These are phyloP conservation scores for Saccharomycopsis sp. DNA, from an alignment of 805 yeast species.

Conservation along the genomic window DNA sequence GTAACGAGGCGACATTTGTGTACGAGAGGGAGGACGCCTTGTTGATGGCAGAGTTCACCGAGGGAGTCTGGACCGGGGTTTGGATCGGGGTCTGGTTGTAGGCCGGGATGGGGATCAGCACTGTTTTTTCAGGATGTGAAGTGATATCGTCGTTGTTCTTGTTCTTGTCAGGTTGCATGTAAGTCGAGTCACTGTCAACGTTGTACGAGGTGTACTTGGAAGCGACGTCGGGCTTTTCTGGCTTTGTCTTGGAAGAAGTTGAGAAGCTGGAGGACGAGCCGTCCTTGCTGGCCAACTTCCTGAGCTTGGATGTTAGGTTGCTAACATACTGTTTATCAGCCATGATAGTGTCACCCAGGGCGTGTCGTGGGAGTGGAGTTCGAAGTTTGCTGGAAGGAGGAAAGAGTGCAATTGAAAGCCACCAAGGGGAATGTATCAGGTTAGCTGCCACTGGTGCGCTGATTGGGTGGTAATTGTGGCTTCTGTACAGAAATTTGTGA, in stretches of 20 bases:
- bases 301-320: conserved; percentile 13
- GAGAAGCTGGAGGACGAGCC: background rate
- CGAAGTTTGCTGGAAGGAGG: too few relatives aligned
- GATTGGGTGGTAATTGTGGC: too few relatives aligned
- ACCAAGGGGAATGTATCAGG: too few relatives aligned
- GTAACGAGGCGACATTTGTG: conserved; percentile 3
- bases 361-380: background rate
- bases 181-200: conserved; percentile 8
- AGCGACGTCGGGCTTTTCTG: background rate
- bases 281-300: conserved; percentile 5
- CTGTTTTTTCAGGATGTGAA: conserved; percentile 10
- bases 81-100: conserved; percentile 20
- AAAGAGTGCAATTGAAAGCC: too few relatives aligned
- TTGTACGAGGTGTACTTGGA: conserved; percentile 5
- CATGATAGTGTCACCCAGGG: background rate
- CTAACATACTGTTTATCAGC: conserved; percentile 6
- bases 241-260: too few relatives aligned
- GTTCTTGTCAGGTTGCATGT: conserved; percentile 2
- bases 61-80: conserved; percentile 19
- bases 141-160: conserved; percentile 2
- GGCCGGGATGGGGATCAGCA: conserved; percentile 14
- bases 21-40: background rate
- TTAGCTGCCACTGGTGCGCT: too few relatives aligned
- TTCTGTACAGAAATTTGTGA: too few relatives aligned
- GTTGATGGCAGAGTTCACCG: background rate